Percentiles rank a stretch among this genome's conserved stretches.
Evolutionary conservation across 257 asterid genomes (phyloP).

Genomic region (Solanum paucissectum): DNA sequence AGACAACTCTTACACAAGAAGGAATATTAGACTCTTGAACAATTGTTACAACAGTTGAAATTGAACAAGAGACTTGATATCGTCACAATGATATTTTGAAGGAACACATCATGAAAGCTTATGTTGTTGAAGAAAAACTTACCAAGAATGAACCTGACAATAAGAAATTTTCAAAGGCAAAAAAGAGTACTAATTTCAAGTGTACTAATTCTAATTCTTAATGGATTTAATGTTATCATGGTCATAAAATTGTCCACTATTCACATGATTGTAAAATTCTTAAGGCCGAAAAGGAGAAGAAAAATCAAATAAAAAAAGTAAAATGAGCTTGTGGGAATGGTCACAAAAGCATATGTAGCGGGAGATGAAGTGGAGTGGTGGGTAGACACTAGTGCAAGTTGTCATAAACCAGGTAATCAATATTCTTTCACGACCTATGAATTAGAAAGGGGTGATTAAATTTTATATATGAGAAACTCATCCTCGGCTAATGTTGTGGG

Average conservation of each 20-base stretch:
- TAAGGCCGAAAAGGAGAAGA: background rate
- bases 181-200: no score
- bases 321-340: background rate
- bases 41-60: no score
- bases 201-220: background rate
- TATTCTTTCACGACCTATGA: background rate
- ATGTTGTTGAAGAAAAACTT: no score
- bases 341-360: background rate
- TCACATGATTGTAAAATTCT: background rate
- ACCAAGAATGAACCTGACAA: background rate
- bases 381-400: rapidly evolving
- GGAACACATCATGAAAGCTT: background rate
- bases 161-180: rapidly evolving
- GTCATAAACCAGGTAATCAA: background rate
- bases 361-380: background rate
- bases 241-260: background rate
- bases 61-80: no score
- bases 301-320: no score
- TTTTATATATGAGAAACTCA: no score
- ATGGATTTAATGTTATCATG: background rate
- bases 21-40: no score
- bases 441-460: background rate
- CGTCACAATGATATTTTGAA: no score
- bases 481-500: background rate
- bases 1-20: background rate